Evolutionary conservation across 495 filamentous ascomycete species (phyloP).

Genomic region (Penicillium goetzii): DNA sequence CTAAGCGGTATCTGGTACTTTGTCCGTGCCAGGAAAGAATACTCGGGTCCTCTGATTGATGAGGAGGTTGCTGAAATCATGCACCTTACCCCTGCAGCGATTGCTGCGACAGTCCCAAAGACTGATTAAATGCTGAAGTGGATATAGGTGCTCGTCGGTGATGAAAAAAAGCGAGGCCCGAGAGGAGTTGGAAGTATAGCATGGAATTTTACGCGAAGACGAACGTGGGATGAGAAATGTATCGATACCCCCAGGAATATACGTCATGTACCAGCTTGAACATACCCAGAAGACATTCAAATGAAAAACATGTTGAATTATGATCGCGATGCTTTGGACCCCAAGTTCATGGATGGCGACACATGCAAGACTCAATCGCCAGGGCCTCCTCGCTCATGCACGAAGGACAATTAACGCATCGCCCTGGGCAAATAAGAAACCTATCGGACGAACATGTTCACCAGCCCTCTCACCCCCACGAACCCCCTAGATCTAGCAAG

Average conservation of each 20-base stretch:
- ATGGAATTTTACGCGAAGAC: neutral
- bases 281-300: neutral
- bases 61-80: conserved; percentile 41
- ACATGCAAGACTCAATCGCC: neutral
- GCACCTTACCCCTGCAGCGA: conserved; percentile 27
- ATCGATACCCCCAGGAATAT: conserved; percentile 4
- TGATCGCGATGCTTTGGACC: neutral
- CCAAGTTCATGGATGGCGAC: neutral
- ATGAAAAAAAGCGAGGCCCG: neutral
- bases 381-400: neutral
- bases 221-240: conserved; percentile 6
- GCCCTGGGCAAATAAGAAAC: conserved; percentile 2
- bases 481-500: conserved; percentile 2
- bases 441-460: conserved; percentile 16
- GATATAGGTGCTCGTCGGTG: neutral
- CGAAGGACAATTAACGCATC: neutral
- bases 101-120: conserved; percentile 7
- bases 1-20: conserved; percentile 42
- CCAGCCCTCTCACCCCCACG: neutral
- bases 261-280: conserved; percentile 6
- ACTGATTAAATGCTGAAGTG: neutral
- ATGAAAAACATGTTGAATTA: neutral
- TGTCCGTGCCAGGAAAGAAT: conserved; percentile 39
- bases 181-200: neutral
- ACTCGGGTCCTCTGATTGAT: conserved; percentile 43